Evolutionary conservation across 495 filamentous ascomycete species (phyloP), one percentile per base, ranked within the genome.

Genomic region (Amphirosellinia nigrospora): DNA sequence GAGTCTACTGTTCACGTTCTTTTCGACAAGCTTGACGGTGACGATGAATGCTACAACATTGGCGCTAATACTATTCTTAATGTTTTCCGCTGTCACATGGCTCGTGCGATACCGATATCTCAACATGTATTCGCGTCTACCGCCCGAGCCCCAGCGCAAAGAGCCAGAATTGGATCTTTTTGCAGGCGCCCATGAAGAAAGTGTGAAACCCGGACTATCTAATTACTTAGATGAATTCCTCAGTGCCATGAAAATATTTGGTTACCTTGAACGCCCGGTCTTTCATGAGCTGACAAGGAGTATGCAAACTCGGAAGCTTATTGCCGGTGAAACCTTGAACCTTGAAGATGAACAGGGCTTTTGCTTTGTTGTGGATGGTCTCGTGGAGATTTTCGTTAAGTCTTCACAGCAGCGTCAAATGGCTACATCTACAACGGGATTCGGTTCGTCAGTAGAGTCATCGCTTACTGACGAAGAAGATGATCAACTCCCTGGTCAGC

Each of bases 211-310:
- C 1, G 96, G 96, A 3, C 86, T 99, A 34, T 89, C 93, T 26
- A 98, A 93, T 77, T 99, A 99, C 79, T 86, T 99, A 15, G 96
- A 99, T 79, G 96, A 99, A 81, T 99, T 98, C 72, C 84, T 99
- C 16, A 97, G 94, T 79, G 96, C 96, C n/a, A 98, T 99, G 78
- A 98, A 98, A 77, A 94, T 99, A 52, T 99, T 99, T 82, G 96
- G 96, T 3, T 99, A 98, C 78, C 85, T 99, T 53, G 96, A 99
- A 78, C 88, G 96, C 23, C 93, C 95, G 2, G 96, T 99, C 16
- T 99, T 98, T 77, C 96, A 99, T 77, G 96, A 99, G 79, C 86
- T 99, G 73, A 98, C 96, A 2, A 87, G 96, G 70, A 97, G 94
- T 38, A 98, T 99, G 96, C 96, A 98, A 82, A 98, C 96, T 6